A percentile compares a stretch with the other conserved stretches of the same genome.
These are phyloP conservation scores for Mariannaea sp. DNA, from an alignment of 2,329 filamentous ascomycete genomes.

Conservation along the genomic window DNA sequence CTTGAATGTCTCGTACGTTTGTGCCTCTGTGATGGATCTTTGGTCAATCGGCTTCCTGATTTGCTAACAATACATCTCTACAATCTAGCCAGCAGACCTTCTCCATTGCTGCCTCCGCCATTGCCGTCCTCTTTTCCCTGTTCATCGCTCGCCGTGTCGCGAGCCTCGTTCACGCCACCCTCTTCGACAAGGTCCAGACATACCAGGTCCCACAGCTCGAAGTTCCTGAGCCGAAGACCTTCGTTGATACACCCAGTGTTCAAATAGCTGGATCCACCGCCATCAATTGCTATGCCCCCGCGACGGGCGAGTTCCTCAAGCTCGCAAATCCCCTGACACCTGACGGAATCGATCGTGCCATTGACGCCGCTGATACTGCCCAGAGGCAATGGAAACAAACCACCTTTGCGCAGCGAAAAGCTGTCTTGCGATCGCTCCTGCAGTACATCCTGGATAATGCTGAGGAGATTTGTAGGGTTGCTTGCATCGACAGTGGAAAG, in stretches of 20 bases:
- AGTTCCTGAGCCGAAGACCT: conserved; percentile 59
- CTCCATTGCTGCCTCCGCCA: conserved; percentile 37
- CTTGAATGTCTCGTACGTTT: conserved; percentile 35
- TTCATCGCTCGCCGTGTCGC: conserved; percentile 39
- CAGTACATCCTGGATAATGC: conserved; percentile 88
- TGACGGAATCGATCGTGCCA: conserved; percentile 76
- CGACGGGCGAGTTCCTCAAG: conserved; percentile 83
- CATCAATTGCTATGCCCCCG: conserved; percentile 87
- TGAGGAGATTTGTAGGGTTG: conserved; percentile 80
- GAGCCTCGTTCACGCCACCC: conserved; percentile 27
- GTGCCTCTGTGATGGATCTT: not conserved
- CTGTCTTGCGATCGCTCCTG: conserved; percentile 80
- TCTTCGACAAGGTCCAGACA: conserved; percentile 50
- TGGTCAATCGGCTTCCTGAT: not conserved
- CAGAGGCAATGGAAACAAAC: conserved; percentile 80
- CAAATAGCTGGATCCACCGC: conserved; percentile 68
- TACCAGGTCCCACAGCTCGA: conserved; percentile 69
- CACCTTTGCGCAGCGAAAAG: conserved; percentile 75
- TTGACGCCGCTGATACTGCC: conserved; percentile 73
- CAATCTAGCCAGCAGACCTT: conserved; percentile 33
- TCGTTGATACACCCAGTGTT: conserved; percentile 64
- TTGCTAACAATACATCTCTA: conserved; percentile 7
- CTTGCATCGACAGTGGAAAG: conserved; percentile 93
- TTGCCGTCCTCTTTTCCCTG: conserved; percentile 40
- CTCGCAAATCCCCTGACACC: conserved; percentile 76